phyloP scores from a whole-genome alignment of 148 eudicot genomes.

The Bassia scoparia region DNA sequence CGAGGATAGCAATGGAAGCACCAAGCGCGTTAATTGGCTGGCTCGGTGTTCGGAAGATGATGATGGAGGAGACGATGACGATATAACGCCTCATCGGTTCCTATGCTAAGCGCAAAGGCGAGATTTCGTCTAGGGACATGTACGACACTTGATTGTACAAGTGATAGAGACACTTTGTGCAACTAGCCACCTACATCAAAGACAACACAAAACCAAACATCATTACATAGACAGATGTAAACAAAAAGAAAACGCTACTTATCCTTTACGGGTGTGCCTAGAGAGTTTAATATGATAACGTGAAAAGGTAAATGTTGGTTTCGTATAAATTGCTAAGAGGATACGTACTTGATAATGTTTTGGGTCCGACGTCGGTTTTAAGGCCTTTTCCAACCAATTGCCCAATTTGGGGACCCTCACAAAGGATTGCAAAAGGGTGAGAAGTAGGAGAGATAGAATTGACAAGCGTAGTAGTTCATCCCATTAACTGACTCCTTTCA shows the following conservation, averaged over 20 bases:
- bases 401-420: conserved; percentile 86
- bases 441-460: conserved; percentile 56
- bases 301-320: background rate
- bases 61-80: conserved; percentile 77
- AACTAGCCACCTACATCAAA: conserved; percentile 62
- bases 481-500: conserved; percentile 87
- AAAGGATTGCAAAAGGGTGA: conserved; percentile 72
- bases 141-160: conserved; percentile 86
- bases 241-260: too few relatives aligned
- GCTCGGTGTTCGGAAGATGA: conserved; percentile 77
- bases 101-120: conserved; percentile 81
- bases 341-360: conserved; percentile 56
- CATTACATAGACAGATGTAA: background rate
- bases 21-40: conserved; percentile 80
- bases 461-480: conserved; percentile 90
- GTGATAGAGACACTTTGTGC: conserved; percentile 89
- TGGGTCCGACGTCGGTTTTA: conserved; percentile 67
- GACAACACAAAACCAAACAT: background rate
- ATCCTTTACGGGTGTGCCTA: too few relatives aligned
- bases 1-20: conserved; percentile 78
- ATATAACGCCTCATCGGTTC: conserved; percentile 89
- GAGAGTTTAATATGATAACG: too few relatives aligned
- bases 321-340: background rate
- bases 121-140: conserved; percentile 80
- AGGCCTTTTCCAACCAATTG: conserved; percentile 63